Evolutionary conservation across 805 yeast species (phyloP).

Genomic region (Lachancea quebecensis): DNA sequence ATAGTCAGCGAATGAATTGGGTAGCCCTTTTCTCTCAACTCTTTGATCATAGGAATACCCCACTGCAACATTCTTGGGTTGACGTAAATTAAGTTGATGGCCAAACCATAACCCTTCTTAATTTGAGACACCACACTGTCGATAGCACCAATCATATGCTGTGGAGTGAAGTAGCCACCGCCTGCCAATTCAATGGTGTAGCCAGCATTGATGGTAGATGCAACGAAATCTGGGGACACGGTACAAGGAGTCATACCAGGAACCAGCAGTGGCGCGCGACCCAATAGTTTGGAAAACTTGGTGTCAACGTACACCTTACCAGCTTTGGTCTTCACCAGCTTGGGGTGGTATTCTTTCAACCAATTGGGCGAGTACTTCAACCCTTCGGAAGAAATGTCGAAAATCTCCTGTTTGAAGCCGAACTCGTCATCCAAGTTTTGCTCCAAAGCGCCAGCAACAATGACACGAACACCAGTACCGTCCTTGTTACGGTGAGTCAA

Average conservation of each 20-base stretch:
- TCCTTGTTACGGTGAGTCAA: constrained; percentile 96
- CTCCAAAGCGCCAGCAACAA: constrained; percentile 88
- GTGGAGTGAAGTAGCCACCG: constrained; percentile 90
- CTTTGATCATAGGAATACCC: constrained; percentile 94
- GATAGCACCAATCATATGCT: constrained; percentile 66
- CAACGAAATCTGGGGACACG: constrained; percentile 87
- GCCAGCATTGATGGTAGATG: constrained; percentile 92
- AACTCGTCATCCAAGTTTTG: constrained; percentile 68
- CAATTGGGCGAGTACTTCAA: constrained; percentile 85
- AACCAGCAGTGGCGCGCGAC: constrained; percentile 93
- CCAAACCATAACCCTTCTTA: constrained; percentile 83
- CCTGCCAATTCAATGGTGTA: constrained; percentile 97
- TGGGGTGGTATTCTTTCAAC: constrained; percentile 84
- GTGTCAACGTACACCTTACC: constrained; percentile 86
- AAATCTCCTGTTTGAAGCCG: constrained; percentile 93
- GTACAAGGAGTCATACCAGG: constrained; percentile 99
- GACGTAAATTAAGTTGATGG: constrained; percentile 89
- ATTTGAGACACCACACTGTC: constrained; percentile 61
- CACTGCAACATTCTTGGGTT: constrained; percentile 97
- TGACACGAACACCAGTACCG: constrained; percentile 94
- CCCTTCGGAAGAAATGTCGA: constrained; percentile 57
- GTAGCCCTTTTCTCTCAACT: constrained; percentile 82
- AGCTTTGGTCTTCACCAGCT: constrained; percentile 62
- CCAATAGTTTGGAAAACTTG: constrained; percentile 83
- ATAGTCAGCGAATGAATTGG: constrained; percentile 94